Evolutionary conservation across 805 yeast species (phyloP).

Genomic region (Kurtzmaniella fragi): DNA sequence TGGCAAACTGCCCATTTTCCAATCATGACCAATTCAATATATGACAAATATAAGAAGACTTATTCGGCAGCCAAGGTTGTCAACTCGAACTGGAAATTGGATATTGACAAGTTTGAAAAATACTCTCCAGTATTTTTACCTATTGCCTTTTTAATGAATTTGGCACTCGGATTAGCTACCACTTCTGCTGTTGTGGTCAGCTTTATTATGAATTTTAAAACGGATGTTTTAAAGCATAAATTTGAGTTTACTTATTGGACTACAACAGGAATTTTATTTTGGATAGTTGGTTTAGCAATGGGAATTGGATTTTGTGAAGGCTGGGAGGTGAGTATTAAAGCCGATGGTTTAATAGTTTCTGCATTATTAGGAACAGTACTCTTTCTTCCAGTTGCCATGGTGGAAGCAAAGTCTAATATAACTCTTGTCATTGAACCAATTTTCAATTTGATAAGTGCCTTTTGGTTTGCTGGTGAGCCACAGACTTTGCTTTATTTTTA

Average conservation of each 20-base stretch:
- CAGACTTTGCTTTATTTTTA: conserved; percentile 8
- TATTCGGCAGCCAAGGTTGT: conserved; percentile 13
- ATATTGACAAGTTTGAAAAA: conserved; percentile 7
- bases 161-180: conserved; percentile 9
- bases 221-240: conserved; percentile 6
- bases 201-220: conserved; percentile 6
- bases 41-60: conserved; percentile 9
- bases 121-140: conserved; percentile 14
- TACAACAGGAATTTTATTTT: conserved; percentile 1
- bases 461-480: conserved; percentile 11
- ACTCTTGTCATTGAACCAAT: conserved; percentile 6
- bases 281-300: conserved; percentile 6
- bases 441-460: conserved; percentile 8
- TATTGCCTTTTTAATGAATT: conserved; percentile 8
- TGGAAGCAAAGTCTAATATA: conserved; percentile 8
- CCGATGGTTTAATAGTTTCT: conserved; percentile 9
- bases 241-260: conserved; percentile 6
- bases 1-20: conserved; percentile 21
- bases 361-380: conserved; percentile 6
- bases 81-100: conserved; percentile 9
- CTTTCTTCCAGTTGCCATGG: conserved; percentile 7
- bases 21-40: conserved; percentile 13
- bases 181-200: conserved; percentile 8
- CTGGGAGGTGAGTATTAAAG: conserved; percentile 5
- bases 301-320: conserved; percentile 9